These are phyloP conservation scores for Penicillium lagena DNA, from an alignment of 495 filamentous ascomycete species.

Conservation along the genomic window DNA sequence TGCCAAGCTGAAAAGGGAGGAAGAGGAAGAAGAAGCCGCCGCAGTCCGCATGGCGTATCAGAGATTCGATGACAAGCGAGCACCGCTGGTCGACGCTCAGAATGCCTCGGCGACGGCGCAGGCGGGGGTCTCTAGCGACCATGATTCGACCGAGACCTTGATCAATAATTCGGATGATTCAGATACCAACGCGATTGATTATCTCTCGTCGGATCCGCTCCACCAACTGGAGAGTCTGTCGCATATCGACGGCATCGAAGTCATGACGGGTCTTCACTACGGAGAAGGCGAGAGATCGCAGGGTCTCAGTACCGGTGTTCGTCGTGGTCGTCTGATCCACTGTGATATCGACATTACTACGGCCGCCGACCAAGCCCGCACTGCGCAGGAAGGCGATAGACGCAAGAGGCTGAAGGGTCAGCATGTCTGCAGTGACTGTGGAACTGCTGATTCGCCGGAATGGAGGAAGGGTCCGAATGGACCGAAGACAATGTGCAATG, in stretches of 20 bases:
- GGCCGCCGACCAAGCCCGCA: constrained; percentile 53
- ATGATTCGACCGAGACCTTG: constrained; percentile 43
- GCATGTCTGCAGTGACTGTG: constrained; percentile 95
- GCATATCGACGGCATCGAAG: constrained; percentile 85
- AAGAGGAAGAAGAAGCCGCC: constrained; percentile 74
- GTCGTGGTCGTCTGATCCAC: constrained; percentile 70
- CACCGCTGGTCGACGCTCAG: background rate
- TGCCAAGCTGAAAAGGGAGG: constrained; percentile 76
- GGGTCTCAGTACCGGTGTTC: constrained; percentile 82
- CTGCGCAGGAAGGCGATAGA: constrained; percentile 58
- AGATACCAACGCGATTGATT: constrained; percentile 57
- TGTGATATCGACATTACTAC: constrained; percentile 85
- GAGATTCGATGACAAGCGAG: constrained; percentile 2
- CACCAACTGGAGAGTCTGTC: constrained; percentile 65
- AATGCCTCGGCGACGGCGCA: background rate
- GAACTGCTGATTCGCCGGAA: constrained; percentile 88
- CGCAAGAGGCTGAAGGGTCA: constrained; percentile 94
- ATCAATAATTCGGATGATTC: constrained; percentile 64
- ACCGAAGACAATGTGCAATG: constrained; percentile 96
- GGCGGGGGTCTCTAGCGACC: constrained; percentile 13
- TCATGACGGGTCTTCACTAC: constrained; percentile 85
- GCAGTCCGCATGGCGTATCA: constrained; percentile 10
- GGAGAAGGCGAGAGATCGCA: constrained; percentile 82
- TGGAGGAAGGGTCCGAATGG: constrained; percentile 94
- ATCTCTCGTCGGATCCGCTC: constrained; percentile 74